Evolutionary conservation across 73 alveolate genomes (phyloP), one percentile per base, ranked within the genome.

Genomic region (Blepharisma japonicum): DNA sequence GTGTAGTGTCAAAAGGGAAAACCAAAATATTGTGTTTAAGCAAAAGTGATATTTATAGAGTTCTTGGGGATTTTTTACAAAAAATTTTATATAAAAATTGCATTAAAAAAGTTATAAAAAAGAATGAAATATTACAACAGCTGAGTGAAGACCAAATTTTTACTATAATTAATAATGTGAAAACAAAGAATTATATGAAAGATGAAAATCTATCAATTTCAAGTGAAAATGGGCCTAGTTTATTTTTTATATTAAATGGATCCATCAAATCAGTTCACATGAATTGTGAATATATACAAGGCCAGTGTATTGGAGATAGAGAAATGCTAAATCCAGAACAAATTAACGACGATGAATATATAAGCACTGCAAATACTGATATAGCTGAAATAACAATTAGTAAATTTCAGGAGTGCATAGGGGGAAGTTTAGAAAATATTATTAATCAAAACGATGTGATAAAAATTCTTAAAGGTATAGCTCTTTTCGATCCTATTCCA

Each of bases 351-450:
- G 66, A 7, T 47, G 71, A 11, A 46, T 54, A 54, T 21, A 54
- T 6, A 50, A 39, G 61, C 8, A 68, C 23, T 79, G 80, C 55
- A 79, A 71, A 45, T 42, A 51, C 88, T 27, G 25, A 82, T 48
- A 47, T 82, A 6, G 94, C 86, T 4, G 86, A 87, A 55, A 71
- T 88, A 0, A 27, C 85, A 0, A 55, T 79, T 6, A 82, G 49
- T 8, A 45, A 81, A 7, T 32, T 89, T 11, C 84, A 85, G 54
- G 56, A 89, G 50, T 6, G 67, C 21, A 25, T 85, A 6, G 86
- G 86, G 2, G 87, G 77, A 18, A 68, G 55, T 18, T 67, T 71
- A 20, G 8, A 45, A 6, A 25, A 68, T n/a, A 51, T 71, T 9
- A 48, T 81, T 6, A 20, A 81, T 45, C 74, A 85, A 70, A 81